Evolutionary conservation across 768 basidiomycete species (phyloP).

Genomic region (Amyloporia xantha): DNA sequence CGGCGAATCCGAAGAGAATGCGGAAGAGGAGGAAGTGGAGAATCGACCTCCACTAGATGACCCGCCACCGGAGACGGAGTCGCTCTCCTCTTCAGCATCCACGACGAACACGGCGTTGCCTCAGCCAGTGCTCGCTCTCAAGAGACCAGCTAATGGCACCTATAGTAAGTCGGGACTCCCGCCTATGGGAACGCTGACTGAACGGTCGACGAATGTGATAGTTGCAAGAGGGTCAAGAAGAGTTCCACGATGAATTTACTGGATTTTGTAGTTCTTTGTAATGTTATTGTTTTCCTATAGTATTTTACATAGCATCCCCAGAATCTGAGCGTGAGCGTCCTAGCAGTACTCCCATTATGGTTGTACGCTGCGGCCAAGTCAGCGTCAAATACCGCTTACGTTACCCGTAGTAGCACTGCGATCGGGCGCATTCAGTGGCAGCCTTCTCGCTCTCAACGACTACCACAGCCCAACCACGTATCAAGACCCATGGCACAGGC

Average conservation of each 20-base stretch:
- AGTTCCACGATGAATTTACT: slow-evolving; percentile 2
- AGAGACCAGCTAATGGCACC: slow-evolving; percentile 12
- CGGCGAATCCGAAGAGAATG: slow-evolving; percentile 5
- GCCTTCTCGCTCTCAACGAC: no score
- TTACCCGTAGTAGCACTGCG: no score
- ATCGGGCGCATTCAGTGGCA: no score
- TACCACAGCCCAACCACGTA: no score
- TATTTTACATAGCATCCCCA: not conserved
- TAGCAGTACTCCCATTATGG: no score
- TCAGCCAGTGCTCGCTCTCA: slow-evolving; percentile 11
- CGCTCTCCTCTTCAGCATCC: slow-evolving; percentile 33
- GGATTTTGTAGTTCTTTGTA: slow-evolving; percentile 1
- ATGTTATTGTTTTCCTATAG: not conserved
- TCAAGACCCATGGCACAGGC: slow-evolving; percentile 23
- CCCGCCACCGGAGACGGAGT: slow-evolving; percentile 13
- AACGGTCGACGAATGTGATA: slow-evolving; percentile 29
- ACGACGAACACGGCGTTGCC: slow-evolving; percentile 22
- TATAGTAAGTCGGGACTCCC: slow-evolving; percentile 16
- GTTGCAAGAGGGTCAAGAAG: slow-evolving; percentile 3
- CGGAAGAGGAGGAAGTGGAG: slow-evolving; percentile 24
- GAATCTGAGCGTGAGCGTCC: no score
- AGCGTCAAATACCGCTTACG: no score
- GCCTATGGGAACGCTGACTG: slow-evolving; percentile 25
- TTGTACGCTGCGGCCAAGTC: no score
- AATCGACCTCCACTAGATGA: slow-evolving; percentile 3